Percentiles rank a stretch among this genome's conserved stretches.
phyloP scores from a whole-genome alignment of 2,329 filamentous ascomycete genomes.

The Chaetomiaceae sp. region DNA sequence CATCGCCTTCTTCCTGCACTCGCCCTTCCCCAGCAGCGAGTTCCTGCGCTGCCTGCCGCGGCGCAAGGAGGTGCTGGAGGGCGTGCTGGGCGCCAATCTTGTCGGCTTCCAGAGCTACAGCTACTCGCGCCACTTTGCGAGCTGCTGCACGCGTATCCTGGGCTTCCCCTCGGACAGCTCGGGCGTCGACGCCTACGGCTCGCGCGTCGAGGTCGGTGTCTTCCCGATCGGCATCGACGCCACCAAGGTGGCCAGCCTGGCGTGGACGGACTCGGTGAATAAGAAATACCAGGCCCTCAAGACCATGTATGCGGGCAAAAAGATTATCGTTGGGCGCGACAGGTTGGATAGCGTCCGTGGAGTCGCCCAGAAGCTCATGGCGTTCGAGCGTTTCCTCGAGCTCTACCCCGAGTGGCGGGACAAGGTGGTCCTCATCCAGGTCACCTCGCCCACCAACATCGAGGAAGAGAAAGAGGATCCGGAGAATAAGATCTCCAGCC shows the following conservation, averaged over 20 bases:
- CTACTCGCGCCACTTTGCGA: constrained; percentile 90
- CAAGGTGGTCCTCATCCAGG: constrained; percentile 89
- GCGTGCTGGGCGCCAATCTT: constrained; percentile 85
- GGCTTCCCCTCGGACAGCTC: constrained; percentile 83
- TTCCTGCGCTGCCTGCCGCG: constrained; percentile 85
- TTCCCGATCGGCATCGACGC: constrained; percentile 95
- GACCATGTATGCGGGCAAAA: constrained; percentile 79
- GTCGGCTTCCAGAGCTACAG: constrained; percentile 94
- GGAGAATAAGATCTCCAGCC: constrained; percentile 76
- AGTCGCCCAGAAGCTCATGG: constrained; percentile 92
- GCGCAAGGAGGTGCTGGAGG: constrained; percentile 85
- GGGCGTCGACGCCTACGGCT: constrained; percentile 83
- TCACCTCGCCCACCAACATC: constrained; percentile 80
- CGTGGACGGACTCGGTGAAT: constrained; percentile 66
- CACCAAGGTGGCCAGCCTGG: constrained; percentile 67
- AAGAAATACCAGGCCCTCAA: constrained; percentile 69
- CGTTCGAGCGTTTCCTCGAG: constrained; percentile 88
- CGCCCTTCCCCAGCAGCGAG: constrained; percentile 93
- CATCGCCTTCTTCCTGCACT: constrained; percentile 90
- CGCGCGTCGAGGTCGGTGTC: constrained; percentile 84
- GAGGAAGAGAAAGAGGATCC: constrained; percentile 73
- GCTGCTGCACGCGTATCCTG: constrained; percentile 85
- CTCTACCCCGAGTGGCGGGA: constrained; percentile 88
- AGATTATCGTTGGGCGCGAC: constrained; percentile 91
- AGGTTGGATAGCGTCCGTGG: constrained; percentile 89